Evolutionary conservation across 2,329 filamentous ascomycete genomes (phyloP), one percentile per base, ranked within the genome.

Genomic region (Cladosporium sp.): DNA sequence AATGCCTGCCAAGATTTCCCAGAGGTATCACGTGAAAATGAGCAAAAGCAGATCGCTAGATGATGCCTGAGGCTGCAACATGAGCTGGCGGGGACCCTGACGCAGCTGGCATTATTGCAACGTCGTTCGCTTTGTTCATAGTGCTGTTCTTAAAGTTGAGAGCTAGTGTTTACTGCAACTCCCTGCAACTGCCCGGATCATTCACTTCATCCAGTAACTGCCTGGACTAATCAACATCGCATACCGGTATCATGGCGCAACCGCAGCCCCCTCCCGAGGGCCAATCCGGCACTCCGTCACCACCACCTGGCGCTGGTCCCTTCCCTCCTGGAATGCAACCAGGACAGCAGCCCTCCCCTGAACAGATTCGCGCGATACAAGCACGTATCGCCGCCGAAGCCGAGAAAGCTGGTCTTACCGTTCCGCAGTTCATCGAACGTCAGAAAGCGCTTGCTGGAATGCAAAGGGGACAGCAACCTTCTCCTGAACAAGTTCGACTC

Each of bases 291-390:
- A 29, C 33, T 20, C 11, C 45, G 43, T 19, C 38, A 51, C 32
- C 32, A 35, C 32, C 32, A 35, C 43, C 36, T 22, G 35, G 25
- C 43, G 32, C 13, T 9, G 36, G 36, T 8, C 36, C 36, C 16
- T 47, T 47, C 35, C 43, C 35, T 57, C 46, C 46, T 15, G 46
- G 46, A 42, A 38, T 60, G 45, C 55, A 59, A 53, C 70, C 67
- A 16, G 71, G 72, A 40, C 72, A 75, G 56, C 74, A 75, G 58
- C 88, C 88, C 32, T 82, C 84, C 15, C 90, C 86, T 42, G 86
- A 95, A 72, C 90, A 96, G 73, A 88, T 95, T 57, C 80, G 82
- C 51, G 78, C 79, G 50, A 93, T 96, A 78, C 88, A 94, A 69
- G 81, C 83, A 61, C 86, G 92, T 70, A 73, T 96, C 40, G 84